These are phyloP conservation scores for Leucosporidium yakuticum DNA, from an alignment of 768 basidiomycete genomes.

Conservation along the genomic window DNA sequence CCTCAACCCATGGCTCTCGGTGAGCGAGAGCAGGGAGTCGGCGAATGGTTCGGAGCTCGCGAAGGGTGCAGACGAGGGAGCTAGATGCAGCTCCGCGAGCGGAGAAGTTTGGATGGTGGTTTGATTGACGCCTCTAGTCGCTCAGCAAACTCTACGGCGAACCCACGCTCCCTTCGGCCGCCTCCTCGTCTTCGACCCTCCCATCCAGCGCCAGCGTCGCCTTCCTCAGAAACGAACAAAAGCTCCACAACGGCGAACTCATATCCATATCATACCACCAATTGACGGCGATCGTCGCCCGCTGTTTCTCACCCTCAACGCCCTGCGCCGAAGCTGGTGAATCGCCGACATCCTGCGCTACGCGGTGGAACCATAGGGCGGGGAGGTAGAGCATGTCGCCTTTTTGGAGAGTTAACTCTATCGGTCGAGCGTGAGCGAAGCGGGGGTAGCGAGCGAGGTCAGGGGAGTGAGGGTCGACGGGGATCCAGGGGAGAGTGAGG, in stretches of 20 bases:
- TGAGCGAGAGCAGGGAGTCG: too few species aligned
- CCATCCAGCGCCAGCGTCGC: conserved; percentile 22
- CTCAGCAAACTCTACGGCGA: too few species aligned
- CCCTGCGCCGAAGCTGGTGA: background rate
- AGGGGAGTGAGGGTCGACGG: conserved; percentile 59
- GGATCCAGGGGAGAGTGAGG: conserved; percentile 68
- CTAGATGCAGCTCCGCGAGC: too few species aligned
- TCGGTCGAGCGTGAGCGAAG: conserved; percentile 54
- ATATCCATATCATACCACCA: conserved; percentile 82
- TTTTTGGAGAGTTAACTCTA: conserved; percentile 58
- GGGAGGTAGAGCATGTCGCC: conserved; percentile 85
- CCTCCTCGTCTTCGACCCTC: conserved; percentile 9
- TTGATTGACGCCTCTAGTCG: too few species aligned
- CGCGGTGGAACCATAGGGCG: conserved; percentile 72
- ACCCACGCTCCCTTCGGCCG: background rate
- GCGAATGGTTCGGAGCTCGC: too few species aligned
- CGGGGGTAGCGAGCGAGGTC: conserved; percentile 12
- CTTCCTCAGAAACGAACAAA: conserved; percentile 10
- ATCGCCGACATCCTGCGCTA: conserved; percentile 43
- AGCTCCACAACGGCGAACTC: conserved; percentile 15
- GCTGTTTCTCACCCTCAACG: background rate
- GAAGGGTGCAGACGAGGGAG: too few species aligned
- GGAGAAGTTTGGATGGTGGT: too few species aligned
- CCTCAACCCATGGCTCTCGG: too few species aligned
- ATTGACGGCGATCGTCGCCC: conserved; percentile 54